A percentile compares a stretch with the other conserved stretches of the same genome.
Evolutionary conservation across 2,329 filamentous ascomycete genomes (phyloP).

Genomic region (Graphilbum fragrans): DNA sequence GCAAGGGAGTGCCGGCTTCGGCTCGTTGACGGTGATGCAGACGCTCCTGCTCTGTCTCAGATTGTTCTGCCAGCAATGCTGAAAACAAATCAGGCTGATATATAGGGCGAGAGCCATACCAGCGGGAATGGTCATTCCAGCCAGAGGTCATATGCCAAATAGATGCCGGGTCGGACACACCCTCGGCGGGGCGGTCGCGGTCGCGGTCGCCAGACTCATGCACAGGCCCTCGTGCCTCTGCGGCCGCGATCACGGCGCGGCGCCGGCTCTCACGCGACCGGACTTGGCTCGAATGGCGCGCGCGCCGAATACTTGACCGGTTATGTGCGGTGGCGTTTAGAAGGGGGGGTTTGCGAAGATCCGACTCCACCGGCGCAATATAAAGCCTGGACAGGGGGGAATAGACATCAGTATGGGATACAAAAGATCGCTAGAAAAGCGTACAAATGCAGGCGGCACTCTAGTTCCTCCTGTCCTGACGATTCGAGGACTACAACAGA

Average conservation of each 20-base stretch:
- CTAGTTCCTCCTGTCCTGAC: no score
- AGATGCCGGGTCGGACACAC: no score
- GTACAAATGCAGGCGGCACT: no score
- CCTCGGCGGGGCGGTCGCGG: background rate
- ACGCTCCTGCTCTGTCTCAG: no score
- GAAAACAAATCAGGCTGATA: no score
- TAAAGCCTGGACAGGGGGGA: slow-evolving; percentile 8
- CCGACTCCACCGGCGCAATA: slow-evolving; percentile 11
- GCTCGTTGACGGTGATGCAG: no score
- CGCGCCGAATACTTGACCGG: slow-evolving; percentile 11
- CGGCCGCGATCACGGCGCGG: slow-evolving; percentile 8
- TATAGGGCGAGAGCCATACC: no score
- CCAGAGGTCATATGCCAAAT: no score
- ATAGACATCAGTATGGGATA: background rate
- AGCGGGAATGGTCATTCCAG: no score
- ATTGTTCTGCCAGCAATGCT: no score
- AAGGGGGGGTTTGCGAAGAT: slow-evolving; percentile 4
- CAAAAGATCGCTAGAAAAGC: background rate
- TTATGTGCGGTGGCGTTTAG: slow-evolving; percentile 1
- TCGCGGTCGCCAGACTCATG: background rate
- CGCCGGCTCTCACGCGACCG: slow-evolving; percentile 9
- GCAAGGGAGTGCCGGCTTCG: no score
- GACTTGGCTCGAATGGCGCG: slow-evolving; percentile 5
- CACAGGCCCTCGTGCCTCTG: background rate
- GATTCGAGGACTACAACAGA: no score